Base-by-base conservation (phyloP, 2,329 filamentous ascomycete genomes). In the Alternaria burnsii region DNA sequence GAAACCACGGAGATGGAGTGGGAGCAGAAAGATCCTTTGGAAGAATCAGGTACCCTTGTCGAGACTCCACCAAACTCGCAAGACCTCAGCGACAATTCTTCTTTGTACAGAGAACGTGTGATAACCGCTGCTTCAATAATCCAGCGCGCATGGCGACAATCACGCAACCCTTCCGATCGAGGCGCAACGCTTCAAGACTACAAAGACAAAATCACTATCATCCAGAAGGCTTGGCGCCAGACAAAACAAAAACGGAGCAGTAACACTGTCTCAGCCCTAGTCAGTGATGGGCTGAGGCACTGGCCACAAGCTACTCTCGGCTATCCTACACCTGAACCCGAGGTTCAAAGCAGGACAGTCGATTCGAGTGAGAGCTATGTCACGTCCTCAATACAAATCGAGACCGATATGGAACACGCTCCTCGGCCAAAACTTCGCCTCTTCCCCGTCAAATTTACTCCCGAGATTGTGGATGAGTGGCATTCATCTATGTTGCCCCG, bases 401-500 rank as follows among this genome's bases (percentile, higher is more conserved):
- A 75, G 50, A 76, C 72, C 16, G 69, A 74, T n/a, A 55, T 72
- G 30, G 73, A 76, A 28, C 58, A 67, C 5, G 24, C 62, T 3
- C 28, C 69, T 30, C 70, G 72, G 10, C 71, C 73, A n/a, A 80
- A 79, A 58, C 66, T 80, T 12, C 73, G 76, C 7, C 59, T 80
- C n/a, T 77, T 79, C 22, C 73, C 76, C 3, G 70, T 87, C 24
- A 83, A 85, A 26, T 84, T 89, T n/a, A 81, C 88, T 0, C 83
- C 86, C 3, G 86, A 88, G 11, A 82, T 88, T 2, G 81, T 93
- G 2, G 87, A 91, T 36, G 86, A 88, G 63, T 94, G 91, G 91
- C 90, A 93, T 68, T 83, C 82, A 2, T 84, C 85, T 3, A 79
- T 93, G 58, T 91, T 92, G 82, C 89, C 89, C 2, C 88, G 91